Evolutionary conservation across 139 green algal genomes (phyloP).

Genomic region (Limnomonas spitsbergensis): DNA sequence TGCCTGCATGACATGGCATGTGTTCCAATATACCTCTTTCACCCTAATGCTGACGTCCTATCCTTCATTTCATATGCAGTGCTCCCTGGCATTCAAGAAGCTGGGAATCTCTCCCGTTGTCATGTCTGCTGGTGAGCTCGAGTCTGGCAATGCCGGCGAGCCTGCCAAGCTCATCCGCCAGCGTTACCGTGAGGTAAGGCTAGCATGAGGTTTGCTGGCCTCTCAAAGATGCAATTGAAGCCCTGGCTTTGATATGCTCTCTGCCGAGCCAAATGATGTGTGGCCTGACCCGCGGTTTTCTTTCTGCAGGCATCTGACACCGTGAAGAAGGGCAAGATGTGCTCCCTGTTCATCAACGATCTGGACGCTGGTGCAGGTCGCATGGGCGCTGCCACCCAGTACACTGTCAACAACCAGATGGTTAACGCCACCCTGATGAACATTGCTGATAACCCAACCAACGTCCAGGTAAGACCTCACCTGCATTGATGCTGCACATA

Average conservation of each 20-base stretch:
- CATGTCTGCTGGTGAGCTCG: conserved; percentile 98
- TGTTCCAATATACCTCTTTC: too few species aligned
- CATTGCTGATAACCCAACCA: conserved; percentile 99
- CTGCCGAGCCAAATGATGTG: background rate
- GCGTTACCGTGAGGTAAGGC: conserved; percentile 74
- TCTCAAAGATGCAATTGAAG: too few species aligned
- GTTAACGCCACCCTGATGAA: conserved; percentile 99
- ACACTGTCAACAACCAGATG: conserved; percentile 99
- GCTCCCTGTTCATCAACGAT: conserved; percentile 99
- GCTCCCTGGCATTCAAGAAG: conserved; percentile 95
- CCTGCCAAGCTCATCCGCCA: conserved; percentile 97
- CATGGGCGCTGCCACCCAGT: conserved; percentile 96
- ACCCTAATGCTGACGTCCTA: too few species aligned
- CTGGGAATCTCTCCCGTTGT: conserved; percentile 95
- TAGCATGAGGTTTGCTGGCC: too few species aligned
- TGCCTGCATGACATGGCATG: too few species aligned
- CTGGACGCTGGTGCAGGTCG: conserved; percentile 93
- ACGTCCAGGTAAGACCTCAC: conserved; percentile 75
- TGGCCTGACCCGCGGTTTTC: conserved; percentile 14
- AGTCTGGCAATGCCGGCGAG: conserved; percentile 97
- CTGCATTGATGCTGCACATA: too few species aligned
- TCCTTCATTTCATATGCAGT: too few species aligned
- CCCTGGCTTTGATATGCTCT: background rate
- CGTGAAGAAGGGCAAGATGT: conserved; percentile 99
- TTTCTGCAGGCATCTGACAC: conserved; percentile 80